phyloP scores from a whole-genome alignment of 176 grass and related monocot species.

The Triticum monococcum region DNA sequence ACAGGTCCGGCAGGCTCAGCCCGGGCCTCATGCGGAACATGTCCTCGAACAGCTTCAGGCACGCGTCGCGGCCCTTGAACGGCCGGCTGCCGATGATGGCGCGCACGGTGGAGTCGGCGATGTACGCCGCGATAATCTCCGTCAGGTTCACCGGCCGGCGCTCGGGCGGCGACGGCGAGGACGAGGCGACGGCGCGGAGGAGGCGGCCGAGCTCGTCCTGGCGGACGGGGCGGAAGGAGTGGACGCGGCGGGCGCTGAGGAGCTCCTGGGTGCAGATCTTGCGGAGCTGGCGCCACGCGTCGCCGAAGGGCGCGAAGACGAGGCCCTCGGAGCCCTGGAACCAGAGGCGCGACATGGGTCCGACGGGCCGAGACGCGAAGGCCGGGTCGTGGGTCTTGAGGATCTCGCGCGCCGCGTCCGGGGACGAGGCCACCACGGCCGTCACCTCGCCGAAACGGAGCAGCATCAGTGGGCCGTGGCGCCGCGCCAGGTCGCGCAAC shows the following conservation, averaged over 20 bases:
- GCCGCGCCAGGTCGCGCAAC: conserved; percentile 34
- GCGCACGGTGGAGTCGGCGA: conserved; percentile 43
- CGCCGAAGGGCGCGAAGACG: conserved; percentile 53
- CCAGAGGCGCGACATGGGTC: conserved; percentile 20
- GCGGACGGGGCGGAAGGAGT: conserved; percentile 36
- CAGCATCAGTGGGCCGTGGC: conserved; percentile 52
- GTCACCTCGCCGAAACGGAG: conserved; percentile 55
- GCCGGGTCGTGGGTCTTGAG: conserved; percentile 3
- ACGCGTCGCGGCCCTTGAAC: conserved; percentile 32
- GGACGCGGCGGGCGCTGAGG: conserved; percentile 43
- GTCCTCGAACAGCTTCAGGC: conserved; percentile 26
- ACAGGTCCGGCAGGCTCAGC: conserved; percentile 61
- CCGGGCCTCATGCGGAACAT: conserved; percentile 40
- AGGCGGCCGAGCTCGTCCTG: conserved; percentile 27
- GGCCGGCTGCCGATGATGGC: conserved; percentile 47
- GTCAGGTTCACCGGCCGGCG: conserved; percentile 24
- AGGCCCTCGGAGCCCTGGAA: conserved; percentile 38
- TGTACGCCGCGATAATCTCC: neutral
- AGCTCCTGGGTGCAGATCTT: conserved; percentile 50
- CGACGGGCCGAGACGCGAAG: conserved; percentile 37
- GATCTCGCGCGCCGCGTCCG: conserved; percentile 26
- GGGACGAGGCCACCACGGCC: conserved; percentile 34
- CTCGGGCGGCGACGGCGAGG: neutral
- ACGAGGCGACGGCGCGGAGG: conserved; percentile 2
- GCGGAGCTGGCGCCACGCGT: conserved; percentile 55